Base-by-base conservation (phyloP, 1,284 basidiomycete species). In the Moniliophthora roreri region DNA sequence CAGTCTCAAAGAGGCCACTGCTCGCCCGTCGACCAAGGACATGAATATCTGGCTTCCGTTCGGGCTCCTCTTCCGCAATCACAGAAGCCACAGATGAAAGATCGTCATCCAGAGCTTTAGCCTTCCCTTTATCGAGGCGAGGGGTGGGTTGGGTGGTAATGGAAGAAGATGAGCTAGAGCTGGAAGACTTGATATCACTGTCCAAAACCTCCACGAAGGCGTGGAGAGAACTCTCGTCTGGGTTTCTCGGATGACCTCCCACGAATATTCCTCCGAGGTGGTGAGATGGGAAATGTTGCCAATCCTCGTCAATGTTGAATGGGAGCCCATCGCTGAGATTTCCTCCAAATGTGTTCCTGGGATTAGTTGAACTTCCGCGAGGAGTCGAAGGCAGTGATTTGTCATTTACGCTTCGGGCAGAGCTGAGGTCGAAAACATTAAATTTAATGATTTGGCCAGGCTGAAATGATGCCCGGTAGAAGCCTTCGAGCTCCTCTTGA, bases 401-500 rank as follows among this genome's bases (percentile, higher is more conserved):
- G 24, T 16, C n/a, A 9, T 61, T 65, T 52, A 68, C 57, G 4
- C 49, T 36, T 56, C 76, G 75, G 55, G 72, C 63, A 38, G 73
- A 64, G 34, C 76, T 66, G 39, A 90, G 69, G 68, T 90, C 82
- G 60, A 79, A 71, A n/a, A 91, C 81, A 11, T 66, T 69, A 60
- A 91, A 79, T 66, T 81, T 87, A 67, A 84, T 69, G 36, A 69
- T 46, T 15, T 70, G 60, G 5, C 61, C 63, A 52, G 64, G 48
- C 24, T 61, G 55, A 57, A 65, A 65, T 54, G 62, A 65, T 51
- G 64, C 68, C 24, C 67, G 66, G 64, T 82, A 87, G 69, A 74
- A 89, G 60, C 83, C 84, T 51, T 76, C 74, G 9, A 88, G 74
- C 66, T 89, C 86, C 35, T 83, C 82, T 52, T 89, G 75, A 3